phyloP scores from a whole-genome alignment of 805 yeast species.

The Yarrowia yakushimensis region DNA sequence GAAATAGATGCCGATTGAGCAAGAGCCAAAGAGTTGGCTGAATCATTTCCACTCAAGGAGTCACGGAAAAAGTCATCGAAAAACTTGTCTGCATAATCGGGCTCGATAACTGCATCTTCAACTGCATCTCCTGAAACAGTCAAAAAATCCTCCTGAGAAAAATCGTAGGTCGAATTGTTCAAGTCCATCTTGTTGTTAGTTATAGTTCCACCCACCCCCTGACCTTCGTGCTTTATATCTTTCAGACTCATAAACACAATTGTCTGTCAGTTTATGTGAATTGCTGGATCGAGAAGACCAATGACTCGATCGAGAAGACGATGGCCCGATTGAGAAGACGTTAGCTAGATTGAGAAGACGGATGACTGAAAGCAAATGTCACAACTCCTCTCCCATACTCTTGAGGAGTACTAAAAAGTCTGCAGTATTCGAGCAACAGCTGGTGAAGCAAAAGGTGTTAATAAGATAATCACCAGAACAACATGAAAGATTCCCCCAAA shows the following conservation, averaged over 20 bases:
- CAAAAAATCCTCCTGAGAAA: background rate
- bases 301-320: no score
- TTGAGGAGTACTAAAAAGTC: no score
- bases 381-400: no score
- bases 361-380: background rate
- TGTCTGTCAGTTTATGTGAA: background rate
- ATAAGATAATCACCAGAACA: no score
- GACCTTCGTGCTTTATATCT: background rate
- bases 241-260: background rate
- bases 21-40: no score
- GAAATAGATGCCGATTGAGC: no score
- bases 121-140: background rate
- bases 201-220: background rate
- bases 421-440: no score
- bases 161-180: background rate
- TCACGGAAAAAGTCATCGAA: background rate
- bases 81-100: background rate
- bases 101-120: background rate
- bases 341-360: background rate
- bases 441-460: no score
- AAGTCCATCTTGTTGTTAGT: background rate
- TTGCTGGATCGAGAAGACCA: background rate
- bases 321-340: no score
- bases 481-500: no score
- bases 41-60: no score